Evolutionary conservation across 805 yeast species (phyloP).

Genomic region (Starmerella floris): DNA sequence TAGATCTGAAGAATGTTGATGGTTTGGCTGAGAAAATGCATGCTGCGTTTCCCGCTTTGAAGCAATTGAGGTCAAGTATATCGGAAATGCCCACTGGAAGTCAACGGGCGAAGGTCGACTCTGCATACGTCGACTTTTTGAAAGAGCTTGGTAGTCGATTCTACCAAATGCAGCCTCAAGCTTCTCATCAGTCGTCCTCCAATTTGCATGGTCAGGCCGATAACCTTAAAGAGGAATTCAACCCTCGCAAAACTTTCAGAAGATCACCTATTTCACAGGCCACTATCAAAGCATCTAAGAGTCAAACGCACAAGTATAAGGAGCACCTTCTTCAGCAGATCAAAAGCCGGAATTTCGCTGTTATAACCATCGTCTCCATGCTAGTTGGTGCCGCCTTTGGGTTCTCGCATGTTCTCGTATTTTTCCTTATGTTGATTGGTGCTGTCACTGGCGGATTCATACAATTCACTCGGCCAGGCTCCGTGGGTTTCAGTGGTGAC

Average conservation of each 20-base stretch:
- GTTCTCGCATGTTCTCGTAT: background rate
- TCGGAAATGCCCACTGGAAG: too few species aligned
- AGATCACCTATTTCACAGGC: background rate
- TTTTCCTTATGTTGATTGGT: background rate
- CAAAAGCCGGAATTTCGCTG: background rate
- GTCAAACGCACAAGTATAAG: too few species aligned
- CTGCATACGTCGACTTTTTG: background rate
- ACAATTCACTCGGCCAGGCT: background rate
- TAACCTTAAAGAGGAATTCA: too few species aligned
- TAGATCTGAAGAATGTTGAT: too few species aligned
- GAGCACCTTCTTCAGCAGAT: background rate
- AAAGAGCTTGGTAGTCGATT: background rate
- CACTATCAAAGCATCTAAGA: too few species aligned
- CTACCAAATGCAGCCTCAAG: background rate
- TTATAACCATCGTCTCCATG: background rate
- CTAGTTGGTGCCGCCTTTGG: background rate
- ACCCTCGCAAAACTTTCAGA: background rate
- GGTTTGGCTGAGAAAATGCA: too few species aligned
- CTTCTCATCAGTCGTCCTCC: background rate
- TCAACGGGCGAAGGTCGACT: too few species aligned
- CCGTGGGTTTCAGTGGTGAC: background rate
- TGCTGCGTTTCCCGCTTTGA: too few species aligned
- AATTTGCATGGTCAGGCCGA: too few species aligned
- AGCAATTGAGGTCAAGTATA: too few species aligned
- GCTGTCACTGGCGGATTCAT: background rate